Evolutionary conservation across 2,329 filamentous ascomycete species (phyloP).

Genomic region (Aschersonia sp.): DNA sequence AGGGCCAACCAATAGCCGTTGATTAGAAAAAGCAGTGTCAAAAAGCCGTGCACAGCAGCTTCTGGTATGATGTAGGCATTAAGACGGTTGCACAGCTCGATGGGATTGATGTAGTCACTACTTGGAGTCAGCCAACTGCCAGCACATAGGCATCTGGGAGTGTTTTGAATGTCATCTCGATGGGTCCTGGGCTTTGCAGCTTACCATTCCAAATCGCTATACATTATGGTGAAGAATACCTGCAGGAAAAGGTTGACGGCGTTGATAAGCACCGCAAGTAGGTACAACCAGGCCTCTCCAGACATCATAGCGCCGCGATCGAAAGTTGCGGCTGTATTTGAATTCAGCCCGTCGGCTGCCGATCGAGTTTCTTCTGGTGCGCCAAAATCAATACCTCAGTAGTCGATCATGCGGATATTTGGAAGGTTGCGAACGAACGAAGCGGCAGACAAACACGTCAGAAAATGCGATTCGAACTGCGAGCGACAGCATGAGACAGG

Average conservation of each 20-base stretch:
- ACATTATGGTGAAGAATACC: constrained; percentile 99
- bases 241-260: constrained; percentile 99
- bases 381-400: too few relatives aligned
- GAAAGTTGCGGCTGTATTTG: not conserved
- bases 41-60: constrained; percentile 89
- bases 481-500: too few relatives aligned
- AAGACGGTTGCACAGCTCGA: constrained; percentile 98
- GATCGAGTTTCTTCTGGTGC: too few relatives aligned
- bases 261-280: constrained; percentile 96
- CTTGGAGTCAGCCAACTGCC: constrained; percentile 4
- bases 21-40: constrained; percentile 91
- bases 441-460: too few relatives aligned
- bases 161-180: not conserved
- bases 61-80: constrained; percentile 99
- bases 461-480: too few relatives aligned
- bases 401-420: too few relatives aligned
- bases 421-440: too few relatives aligned
- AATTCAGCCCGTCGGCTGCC: too few relatives aligned
- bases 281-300: constrained; percentile 95
- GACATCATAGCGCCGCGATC: constrained; percentile 48
- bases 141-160: too few relatives aligned
- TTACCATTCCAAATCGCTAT: constrained; percentile 97
- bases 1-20: constrained; percentile 98
- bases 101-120: constrained; percentile 99
- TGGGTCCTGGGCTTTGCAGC: constrained; percentile 17